Evolutionary conservation across 2,329 filamentous ascomycete genomes (phyloP), one percentile per base, ranked within the genome.

Genomic region (Monascus ruber): DNA sequence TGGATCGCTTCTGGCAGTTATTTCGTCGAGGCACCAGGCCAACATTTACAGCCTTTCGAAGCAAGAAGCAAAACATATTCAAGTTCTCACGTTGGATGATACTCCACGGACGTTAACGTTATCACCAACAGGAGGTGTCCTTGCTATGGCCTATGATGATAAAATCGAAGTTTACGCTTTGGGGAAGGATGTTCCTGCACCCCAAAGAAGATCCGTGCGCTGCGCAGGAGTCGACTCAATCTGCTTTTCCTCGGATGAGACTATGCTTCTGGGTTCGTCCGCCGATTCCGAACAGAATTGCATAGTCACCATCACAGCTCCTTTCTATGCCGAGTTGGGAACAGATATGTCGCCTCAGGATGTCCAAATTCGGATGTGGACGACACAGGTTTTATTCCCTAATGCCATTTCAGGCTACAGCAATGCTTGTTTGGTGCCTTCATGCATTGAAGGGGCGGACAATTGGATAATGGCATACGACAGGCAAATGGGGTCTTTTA

Each of bases 151-250:
- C 5, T 93, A 88, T 59, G 79, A 86, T 53, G 83, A 84, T 40
- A 85, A 84, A n/a, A 88, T 94, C 45, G 87, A 94, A 59, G 83
- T 94, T 0, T 79, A 84, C 26, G 83, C 85, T 4, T 66, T 94
- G 31, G 76, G 76, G 35, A 69, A 79, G 2, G 74, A 71, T 38
- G 77, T 76, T 25, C 53, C 81, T 26, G 61, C 74, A 8, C 83
- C 76, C 0, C 81, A 87, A 48, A 73, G 81, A 51, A 73, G 85
- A 48, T 76, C 83, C 7, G 83, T 89, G 41, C 85, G 87, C 53
- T 89, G 84, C 53, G 79, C 84, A 53, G 74, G 73, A 1, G 81
- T 88, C 4, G 84, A 89, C 54, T 70, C 77, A 2, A 63, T 91
- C 35, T 72, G 77, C 3, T 91, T 91, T 55, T 88, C 84, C 0